Evolutionary conservation across 2,329 filamentous ascomycete genomes (phyloP).

Genomic region (Aspergillus proliferans): DNA sequence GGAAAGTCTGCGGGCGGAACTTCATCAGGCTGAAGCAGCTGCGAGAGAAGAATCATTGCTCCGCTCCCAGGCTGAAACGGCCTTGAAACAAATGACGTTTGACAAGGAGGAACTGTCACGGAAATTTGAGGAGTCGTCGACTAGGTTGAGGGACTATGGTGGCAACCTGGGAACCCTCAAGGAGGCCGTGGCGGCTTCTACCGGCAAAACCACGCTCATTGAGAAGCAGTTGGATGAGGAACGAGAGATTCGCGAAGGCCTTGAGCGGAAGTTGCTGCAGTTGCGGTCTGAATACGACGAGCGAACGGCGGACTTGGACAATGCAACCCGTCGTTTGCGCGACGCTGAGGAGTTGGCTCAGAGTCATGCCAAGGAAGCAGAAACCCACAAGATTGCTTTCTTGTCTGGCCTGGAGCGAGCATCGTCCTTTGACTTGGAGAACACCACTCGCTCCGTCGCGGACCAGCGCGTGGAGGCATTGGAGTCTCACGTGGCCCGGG

Average conservation of each 20-base stretch:
- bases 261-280: constrained; percentile 69
- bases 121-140: constrained; percentile 61
- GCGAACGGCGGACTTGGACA: constrained; percentile 69
- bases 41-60: constrained; percentile 75
- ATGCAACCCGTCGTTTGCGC: constrained; percentile 64
- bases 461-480: constrained; percentile 62
- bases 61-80: constrained; percentile 67
- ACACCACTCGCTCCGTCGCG: constrained; percentile 29
- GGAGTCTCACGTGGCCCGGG: constrained; percentile 70
- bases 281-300: constrained; percentile 80
- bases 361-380: constrained; percentile 79
- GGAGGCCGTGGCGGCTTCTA: constrained; percentile 70
- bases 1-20: constrained; percentile 75
- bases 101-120: constrained; percentile 73
- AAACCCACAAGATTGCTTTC: constrained; percentile 75
- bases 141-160: constrained; percentile 63
- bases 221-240: constrained; percentile 78
- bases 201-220: constrained; percentile 67
- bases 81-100: constrained; percentile 68
- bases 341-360: constrained; percentile 86
- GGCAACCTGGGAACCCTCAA: constrained; percentile 68
- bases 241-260: constrained; percentile 63
- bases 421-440: constrained; percentile 36
- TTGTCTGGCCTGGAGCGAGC: constrained; percentile 76
- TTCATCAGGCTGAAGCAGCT: constrained; percentile 72